These are phyloP conservation scores for Climacium dendroides DNA, from an alignment of 225 moss, liverwort and hornwort species.

Conservation along the genomic window DNA sequence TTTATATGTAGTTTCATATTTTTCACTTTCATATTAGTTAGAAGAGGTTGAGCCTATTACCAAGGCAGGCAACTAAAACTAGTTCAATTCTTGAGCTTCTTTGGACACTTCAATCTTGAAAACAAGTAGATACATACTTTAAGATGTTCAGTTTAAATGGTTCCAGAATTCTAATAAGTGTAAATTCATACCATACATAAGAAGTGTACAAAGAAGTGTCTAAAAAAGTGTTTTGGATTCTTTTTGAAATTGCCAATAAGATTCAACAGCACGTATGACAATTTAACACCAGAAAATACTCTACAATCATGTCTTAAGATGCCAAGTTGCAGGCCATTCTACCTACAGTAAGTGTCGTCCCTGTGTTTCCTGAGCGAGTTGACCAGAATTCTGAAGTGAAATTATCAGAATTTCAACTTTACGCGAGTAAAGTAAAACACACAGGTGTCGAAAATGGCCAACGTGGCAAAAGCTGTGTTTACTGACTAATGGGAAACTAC, in stretches of 20 bases:
- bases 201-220: background rate
- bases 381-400: background rate
- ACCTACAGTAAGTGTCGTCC: background rate
- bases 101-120: background rate
- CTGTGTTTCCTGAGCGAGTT: background rate
- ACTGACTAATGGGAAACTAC: background rate
- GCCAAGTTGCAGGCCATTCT: background rate
- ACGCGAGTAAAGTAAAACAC: background rate
- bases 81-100: rapidly evolving
- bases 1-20: too few species aligned
- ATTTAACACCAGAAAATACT: too few species aligned
- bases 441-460: background rate
- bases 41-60: too few species aligned
- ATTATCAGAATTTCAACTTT: background rate
- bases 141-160: background rate
- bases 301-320: too few species aligned
- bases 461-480: background rate
- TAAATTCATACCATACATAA: background rate
- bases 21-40: too few species aligned
- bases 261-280: background rate
- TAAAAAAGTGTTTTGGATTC: rapidly evolving
- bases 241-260: background rate
- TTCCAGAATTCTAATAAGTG: background rate
- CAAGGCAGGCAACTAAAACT: background rate
- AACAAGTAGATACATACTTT: background rate